phyloP scores from a whole-genome alignment of 495 filamentous ascomycete species.

The Xylaria nigripes region DNA sequence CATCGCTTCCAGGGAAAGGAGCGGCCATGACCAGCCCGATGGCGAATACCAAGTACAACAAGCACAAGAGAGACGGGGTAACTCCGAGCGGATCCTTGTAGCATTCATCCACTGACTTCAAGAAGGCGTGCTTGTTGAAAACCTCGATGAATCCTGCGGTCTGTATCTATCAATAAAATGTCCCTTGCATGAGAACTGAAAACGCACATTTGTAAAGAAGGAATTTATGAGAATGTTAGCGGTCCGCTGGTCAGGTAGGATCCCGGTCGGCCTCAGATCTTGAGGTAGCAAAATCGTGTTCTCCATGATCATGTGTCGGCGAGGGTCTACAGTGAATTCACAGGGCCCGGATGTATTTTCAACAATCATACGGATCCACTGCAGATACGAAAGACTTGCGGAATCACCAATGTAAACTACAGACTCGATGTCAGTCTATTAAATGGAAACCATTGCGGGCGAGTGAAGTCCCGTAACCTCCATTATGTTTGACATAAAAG shows the following conservation, averaged over 20 bases:
- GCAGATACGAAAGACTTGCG: constrained; percentile 61
- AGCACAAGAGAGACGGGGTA: constrained; percentile 44
- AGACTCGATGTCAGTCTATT: background rate
- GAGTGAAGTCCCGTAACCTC: background rate
- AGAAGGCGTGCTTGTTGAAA: constrained; percentile 44
- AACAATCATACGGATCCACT: constrained; percentile 65
- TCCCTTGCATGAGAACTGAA: background rate
- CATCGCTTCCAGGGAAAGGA: constrained; percentile 38
- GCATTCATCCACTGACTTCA: constrained; percentile 40
- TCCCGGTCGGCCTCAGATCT: constrained; percentile 35
- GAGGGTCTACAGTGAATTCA: constrained; percentile 60
- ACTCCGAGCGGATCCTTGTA: constrained; percentile 45
- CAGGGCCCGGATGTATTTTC: constrained; percentile 56
- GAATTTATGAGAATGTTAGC: constrained; percentile 47
- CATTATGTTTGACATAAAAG: background rate
- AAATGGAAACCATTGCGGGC: background rate
- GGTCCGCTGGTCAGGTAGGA: constrained; percentile 48
- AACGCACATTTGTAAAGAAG: constrained; percentile 52
- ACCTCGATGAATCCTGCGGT: constrained; percentile 51
- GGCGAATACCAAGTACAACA: constrained; percentile 50
- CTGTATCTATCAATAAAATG: constrained; percentile 23
- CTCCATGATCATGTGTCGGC: constrained; percentile 61
- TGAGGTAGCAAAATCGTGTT: constrained; percentile 44
- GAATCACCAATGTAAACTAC: constrained; percentile 65
- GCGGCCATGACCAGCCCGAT: constrained; percentile 52